Base-by-base conservation (phyloP, 495 filamentous ascomycete genomes). In the Penicillium goetzii region DNA sequence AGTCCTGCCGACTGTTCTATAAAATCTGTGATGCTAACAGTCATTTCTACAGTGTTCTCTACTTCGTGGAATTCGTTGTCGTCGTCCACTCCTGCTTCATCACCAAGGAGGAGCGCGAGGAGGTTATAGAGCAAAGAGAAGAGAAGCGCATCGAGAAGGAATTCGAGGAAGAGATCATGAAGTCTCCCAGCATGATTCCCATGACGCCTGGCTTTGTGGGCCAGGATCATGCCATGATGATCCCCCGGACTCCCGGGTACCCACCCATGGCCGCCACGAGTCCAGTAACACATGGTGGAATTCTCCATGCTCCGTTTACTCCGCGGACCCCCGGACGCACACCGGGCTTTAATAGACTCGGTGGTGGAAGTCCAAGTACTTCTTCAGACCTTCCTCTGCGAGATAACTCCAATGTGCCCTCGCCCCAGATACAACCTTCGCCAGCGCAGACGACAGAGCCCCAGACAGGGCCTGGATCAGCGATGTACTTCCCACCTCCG, bases 41-140 rank as follows among this genome's bases (percentile, higher is more conserved):
- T n/a, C 11, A n/a, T 52, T 14, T 11, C n/a, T 9, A 50, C 17
- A 83, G 88, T 33, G 55, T 79, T 12, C 65, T 89, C 28, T 90
- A 88, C 72, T 61, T 84, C 41, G 65, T 80, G 47, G 84, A 90
- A 59, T 54, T 87, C 21, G 73, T 80, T 53, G 66, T 91, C 23
- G 82, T 80, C 51, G 67, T 89, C 36, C 86, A 84, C 73, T 85
- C 87, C 17, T 83, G 90, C 77, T 79, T 88, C 70, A 84, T 87
- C 30, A 86, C 86, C 15, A 64, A 74, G 33, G 76, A 75, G 49
- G 78, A 82, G 58, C 71, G 68, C 12, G 72, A 69, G 4, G 65
- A 74, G 50, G 64, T 68, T 19, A 60, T 73, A 34, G 77, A 80
- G 36, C 62, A 69, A 55, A 68, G 74, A 47, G 76, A 80, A 61